Percentiles rank a stretch among this genome's conserved stretches.
phyloP scores from a whole-genome alignment of 2,329 filamentous ascomycete species.

The Elsinoe ampelina region DNA sequence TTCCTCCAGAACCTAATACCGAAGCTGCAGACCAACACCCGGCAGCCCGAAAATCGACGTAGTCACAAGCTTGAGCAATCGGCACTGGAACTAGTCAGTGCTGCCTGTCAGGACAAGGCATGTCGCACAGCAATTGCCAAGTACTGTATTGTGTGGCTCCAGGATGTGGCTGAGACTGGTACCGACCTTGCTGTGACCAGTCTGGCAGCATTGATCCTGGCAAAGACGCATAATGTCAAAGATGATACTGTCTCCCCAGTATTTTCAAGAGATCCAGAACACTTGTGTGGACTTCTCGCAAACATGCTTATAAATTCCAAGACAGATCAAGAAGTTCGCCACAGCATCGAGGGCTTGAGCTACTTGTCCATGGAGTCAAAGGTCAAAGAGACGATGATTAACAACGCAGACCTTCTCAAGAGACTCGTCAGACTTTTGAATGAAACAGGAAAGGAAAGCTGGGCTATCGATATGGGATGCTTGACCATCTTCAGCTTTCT shows the following conservation, averaged over 20 bases:
- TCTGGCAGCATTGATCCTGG: conserved; percentile 46
- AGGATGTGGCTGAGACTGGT: conserved; percentile 69
- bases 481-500: conserved; percentile 81
- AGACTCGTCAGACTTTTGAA: conserved; percentile 57
- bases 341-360: conserved; percentile 80
- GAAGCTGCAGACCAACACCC: conserved; percentile 57
- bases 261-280: conserved; percentile 27
- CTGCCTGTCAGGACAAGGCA: conserved; percentile 73
- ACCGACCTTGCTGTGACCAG: conserved; percentile 48
- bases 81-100: conserved; percentile 80
- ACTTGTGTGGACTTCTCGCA: conserved; percentile 48
- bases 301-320: conserved; percentile 55
- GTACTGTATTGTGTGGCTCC: conserved; percentile 78
- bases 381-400: conserved; percentile 71
- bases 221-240: conserved; percentile 34
- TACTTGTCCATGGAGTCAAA: conserved; percentile 80
- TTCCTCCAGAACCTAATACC: conserved; percentile 71
- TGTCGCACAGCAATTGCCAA: conserved; percentile 79
- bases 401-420: conserved; percentile 59
- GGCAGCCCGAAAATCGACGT: conserved; percentile 49
- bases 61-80: conserved; percentile 78
- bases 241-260: conserved; percentile 3
- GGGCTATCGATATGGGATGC: conserved; percentile 59
- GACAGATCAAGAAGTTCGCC: conserved; percentile 43
- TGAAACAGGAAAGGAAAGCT: conserved; percentile 27